Conservation (phyloP, 169 alveolate species). For the Perkinsus olseni region DNA sequence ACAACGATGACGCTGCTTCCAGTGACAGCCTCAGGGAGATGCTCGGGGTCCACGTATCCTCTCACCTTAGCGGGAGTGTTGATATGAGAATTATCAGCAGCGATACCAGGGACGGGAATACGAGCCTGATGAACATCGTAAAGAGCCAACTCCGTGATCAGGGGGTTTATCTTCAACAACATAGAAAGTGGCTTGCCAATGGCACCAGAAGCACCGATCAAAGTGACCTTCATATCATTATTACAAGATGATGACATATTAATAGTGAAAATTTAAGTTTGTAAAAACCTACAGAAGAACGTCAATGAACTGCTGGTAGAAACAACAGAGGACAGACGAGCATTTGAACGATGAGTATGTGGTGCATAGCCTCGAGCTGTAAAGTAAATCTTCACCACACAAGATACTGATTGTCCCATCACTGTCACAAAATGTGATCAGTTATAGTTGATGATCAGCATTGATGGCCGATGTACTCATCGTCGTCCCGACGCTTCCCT, state of each 20-base stretch:
- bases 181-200: not conserved
- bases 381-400: no score
- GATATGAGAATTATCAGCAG: not conserved
- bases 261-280: no score
- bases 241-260: not conserved
- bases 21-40: not conserved
- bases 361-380: no score
- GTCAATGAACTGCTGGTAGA: no score
- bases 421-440: no score
- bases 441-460: no score
- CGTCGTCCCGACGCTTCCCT: no score
- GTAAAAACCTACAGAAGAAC: no score
- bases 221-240: not conserved
- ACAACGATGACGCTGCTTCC: not conserved
- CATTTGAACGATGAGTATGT: no score
- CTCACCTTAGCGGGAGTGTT: not conserved
- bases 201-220: not conserved
- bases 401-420: no score
- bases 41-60: not conserved
- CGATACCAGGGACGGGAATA: not conserved
- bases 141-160: not conserved
- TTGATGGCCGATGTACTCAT: no score
- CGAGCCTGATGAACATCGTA: not conserved
- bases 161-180: not conserved
- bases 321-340: no score